Percentiles rank a stretch among this genome's conserved stretches.
Evolutionary conservation across 208 protist genomes (phyloP).

Genomic region (Porcisia deanei): DNA sequence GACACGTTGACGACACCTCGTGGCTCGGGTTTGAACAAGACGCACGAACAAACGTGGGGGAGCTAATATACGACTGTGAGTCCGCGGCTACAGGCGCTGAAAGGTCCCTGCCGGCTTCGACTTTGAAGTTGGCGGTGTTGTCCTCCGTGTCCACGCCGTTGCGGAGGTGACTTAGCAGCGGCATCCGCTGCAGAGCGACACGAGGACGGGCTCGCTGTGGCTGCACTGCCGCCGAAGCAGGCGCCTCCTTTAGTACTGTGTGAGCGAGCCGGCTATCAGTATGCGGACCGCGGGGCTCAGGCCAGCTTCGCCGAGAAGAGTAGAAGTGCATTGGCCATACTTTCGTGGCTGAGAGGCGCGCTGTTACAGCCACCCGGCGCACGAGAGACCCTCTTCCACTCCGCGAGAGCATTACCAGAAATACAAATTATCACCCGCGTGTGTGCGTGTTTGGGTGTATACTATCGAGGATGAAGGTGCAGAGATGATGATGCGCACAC

Average conservation of each 20-base stretch:
- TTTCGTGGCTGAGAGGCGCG: neutral
- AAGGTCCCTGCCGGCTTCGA: neutral
- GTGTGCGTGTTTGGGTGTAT: neutral
- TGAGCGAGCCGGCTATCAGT: neutral
- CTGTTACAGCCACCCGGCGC: neutral
- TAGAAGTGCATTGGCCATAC: neutral
- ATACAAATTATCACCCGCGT: neutral
- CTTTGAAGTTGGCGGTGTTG: neutral
- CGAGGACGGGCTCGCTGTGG: slow-evolving; percentile 1
- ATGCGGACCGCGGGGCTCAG: neutral
- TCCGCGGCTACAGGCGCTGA: neutral
- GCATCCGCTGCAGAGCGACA: slow-evolving; percentile 1
- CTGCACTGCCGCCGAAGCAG: neutral
- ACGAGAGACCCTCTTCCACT: slow-evolving; percentile 1
- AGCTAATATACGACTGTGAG: neutral
- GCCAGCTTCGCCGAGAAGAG: neutral
- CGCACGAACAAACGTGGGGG: neutral
- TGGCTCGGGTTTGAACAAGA: neutral
- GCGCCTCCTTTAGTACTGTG: neutral
- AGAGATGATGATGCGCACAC: neutral
- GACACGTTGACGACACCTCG: neutral
- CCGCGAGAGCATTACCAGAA: neutral
- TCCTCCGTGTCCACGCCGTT: neutral
- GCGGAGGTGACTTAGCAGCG: slow-evolving; percentile 21
- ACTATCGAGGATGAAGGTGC: neutral